These are phyloP conservation scores for Fusarium neocosmosporiellum DNA, from an alignment of 2,329 filamentous ascomycete genomes.

Conservation along the genomic window DNA sequence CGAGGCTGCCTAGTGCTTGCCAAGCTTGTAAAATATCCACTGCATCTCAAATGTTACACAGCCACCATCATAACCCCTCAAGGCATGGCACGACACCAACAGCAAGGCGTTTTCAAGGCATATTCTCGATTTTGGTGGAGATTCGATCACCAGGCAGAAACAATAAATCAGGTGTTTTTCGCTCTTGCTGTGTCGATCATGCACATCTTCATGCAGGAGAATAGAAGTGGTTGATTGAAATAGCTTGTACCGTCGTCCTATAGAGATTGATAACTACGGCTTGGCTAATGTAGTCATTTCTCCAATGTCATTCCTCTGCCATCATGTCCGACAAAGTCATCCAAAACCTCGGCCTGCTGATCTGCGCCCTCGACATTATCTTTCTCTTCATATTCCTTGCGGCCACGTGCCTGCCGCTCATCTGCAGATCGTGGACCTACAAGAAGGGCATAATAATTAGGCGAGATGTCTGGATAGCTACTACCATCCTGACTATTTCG, in stretches of 20 bases:
- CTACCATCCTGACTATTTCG: background rate
- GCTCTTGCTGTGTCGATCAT: background rate
- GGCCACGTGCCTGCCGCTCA: background rate
- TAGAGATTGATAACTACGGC: background rate
- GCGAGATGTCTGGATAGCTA: background rate
- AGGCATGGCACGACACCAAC: background rate
- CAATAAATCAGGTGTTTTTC: background rate
- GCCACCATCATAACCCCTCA: background rate
- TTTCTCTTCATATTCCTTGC: background rate
- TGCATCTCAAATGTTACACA: background rate
- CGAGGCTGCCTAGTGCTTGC: background rate
- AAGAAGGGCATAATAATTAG: background rate
- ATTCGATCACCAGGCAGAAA: background rate
- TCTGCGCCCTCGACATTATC: background rate
- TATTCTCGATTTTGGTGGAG: background rate
- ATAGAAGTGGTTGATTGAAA: background rate
- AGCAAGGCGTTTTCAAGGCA: background rate
- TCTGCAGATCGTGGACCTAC: background rate
- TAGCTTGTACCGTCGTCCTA: background rate
- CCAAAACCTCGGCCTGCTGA: background rate
- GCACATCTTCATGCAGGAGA: background rate
- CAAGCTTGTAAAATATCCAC: background rate
- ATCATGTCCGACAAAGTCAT: background rate
- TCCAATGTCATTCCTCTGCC: background rate
- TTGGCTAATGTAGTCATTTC: too few species aligned